A percentile compares a stretch with the other conserved stretches of the same genome.
These are phyloP conservation scores for Elaeis oleifera DNA, from an alignment of 202 grass and related monocot genomes.

Conservation along the genomic window DNA sequence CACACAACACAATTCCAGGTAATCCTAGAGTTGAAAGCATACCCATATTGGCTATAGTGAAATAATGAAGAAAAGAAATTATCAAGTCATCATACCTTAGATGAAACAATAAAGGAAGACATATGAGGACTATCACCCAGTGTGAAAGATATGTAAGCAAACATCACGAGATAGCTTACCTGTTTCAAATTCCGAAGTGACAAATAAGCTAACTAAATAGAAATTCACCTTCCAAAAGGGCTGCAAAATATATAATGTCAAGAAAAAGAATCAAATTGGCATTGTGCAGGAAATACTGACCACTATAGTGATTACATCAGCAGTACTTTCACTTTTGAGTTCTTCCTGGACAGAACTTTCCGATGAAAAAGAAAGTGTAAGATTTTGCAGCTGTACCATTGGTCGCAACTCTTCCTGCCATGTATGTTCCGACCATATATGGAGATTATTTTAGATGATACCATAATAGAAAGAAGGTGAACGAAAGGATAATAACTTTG, in stretches of 20 bases:
- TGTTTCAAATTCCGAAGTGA: constrained; percentile 42
- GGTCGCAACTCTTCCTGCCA: constrained; percentile 76
- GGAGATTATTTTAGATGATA: background rate
- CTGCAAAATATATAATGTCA: constrained; percentile 1
- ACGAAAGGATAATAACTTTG: too few species aligned
- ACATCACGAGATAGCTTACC: constrained; percentile 99
- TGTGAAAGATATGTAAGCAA: constrained; percentile 88
- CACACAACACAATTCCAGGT: too few species aligned
- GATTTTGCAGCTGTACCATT: constrained; percentile 70
- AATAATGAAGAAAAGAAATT: background rate
- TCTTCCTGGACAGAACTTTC: constrained; percentile 94
- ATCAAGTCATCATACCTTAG: constrained; percentile 57
- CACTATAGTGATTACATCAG: constrained; percentile 85
- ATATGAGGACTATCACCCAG: constrained; percentile 66
- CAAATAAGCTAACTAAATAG: constrained; percentile 23
- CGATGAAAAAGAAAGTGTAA: constrained; percentile 87
- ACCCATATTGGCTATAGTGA: background rate
- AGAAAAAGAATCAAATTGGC: constrained; percentile 7
- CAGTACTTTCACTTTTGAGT: constrained; percentile 85
- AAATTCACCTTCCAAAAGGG: constrained; percentile 17
- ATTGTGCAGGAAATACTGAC: constrained; percentile 36
- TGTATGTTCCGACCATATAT: background rate
- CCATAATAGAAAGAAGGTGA: too few species aligned
- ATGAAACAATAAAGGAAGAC: constrained; percentile 66
- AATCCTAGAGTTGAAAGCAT: too few species aligned